Base-by-base conservation (phyloP, 352 stramenopile genomes). In the Phytophthora crassamura region DNA sequence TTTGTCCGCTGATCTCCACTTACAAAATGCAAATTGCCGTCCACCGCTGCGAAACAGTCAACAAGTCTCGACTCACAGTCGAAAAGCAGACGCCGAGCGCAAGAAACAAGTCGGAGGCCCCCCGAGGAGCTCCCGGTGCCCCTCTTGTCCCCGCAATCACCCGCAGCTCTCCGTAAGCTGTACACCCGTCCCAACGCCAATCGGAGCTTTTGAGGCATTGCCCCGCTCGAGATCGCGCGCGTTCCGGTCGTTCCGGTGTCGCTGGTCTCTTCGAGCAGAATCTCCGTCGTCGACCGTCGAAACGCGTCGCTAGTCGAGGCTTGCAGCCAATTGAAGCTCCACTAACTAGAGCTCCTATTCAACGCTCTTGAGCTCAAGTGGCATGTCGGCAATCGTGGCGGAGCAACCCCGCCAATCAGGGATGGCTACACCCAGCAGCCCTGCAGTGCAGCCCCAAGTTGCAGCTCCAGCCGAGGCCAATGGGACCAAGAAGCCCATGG, bases 371-470 rank as follows among this genome's bases (percentile, higher is more conserved):
- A 62, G 34, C 11, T 22, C 34, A 16, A 34, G 32, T 12, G 36
- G n/a, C 39, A 78, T 78, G 70, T 78, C 66, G 47, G 66, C 70
- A 63, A 66, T 66, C 30, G 41, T 72, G 34, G 57, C 64, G 39
- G 66, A 78, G 34, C 66, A 56, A 53, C 65, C 55, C 33, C 52
- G 56, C 34, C 48, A 74, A 53, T 60, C 64, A 48, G 51, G n/a
- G 22, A 75, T 78, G 70, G 66, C 52, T 66, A 69, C 51, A 59
- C 47, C 66, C 33, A 48, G 41, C 33, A 48, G 41, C 33, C 33
- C 62, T 38, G 36, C 38, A 43, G 53, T 64, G 18, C 55, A 69
- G 35, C 42, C 62, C 5, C 42, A 55, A 43, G 25, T 42, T 11
- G 12, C 51, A 22, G 43, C 34, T 32, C 11, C 35, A 28, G 22